Conservation (phyloP, 2,329 filamentous ascomycete genomes). For the Sporothrix phasma region DNA sequence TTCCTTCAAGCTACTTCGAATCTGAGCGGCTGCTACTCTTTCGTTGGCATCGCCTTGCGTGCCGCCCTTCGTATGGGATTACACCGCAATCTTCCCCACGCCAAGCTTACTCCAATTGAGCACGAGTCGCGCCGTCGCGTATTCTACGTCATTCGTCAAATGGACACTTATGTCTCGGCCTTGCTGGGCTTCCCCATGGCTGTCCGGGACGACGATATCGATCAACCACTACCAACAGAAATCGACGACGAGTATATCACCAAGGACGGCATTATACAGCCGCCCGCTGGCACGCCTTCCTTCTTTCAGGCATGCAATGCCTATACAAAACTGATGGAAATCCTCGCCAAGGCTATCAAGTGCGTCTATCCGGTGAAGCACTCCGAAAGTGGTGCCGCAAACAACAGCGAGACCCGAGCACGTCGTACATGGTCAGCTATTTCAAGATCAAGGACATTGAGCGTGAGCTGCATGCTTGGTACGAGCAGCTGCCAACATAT, state of each 20-base stretch:
- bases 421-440: constrained; percentile 54
- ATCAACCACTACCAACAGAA: constrained; percentile 54
- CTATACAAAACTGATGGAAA: constrained; percentile 52
- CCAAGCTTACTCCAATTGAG: constrained; percentile 52
- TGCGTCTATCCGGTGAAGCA: constrained; percentile 56
- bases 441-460: constrained; percentile 55
- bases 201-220: constrained; percentile 54
- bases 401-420: constrained; percentile 34
- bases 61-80: constrained; percentile 69
- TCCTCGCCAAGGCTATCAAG: constrained; percentile 55
- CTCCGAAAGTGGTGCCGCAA: constrained; percentile 35
- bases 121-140: constrained; percentile 53
- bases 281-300: constrained; percentile 46
- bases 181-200: constrained; percentile 56
- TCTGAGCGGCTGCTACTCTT: constrained; percentile 69
- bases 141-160: constrained; percentile 59
- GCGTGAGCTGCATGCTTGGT: constrained; percentile 52
- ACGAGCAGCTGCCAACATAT: constrained; percentile 57
- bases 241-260: constrained; percentile 61
- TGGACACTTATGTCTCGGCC: constrained; percentile 61
- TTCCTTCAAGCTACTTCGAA: constrained; percentile 74
- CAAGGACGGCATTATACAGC: constrained; percentile 43
- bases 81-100: constrained; percentile 60
- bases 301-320: constrained; percentile 58
- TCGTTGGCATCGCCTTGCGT: constrained; percentile 66